Evolutionary conservation across 805 yeast species (phyloP), one percentile per base, ranked within the genome.

Genomic region (Sugiyamaella floridensis): DNA sequence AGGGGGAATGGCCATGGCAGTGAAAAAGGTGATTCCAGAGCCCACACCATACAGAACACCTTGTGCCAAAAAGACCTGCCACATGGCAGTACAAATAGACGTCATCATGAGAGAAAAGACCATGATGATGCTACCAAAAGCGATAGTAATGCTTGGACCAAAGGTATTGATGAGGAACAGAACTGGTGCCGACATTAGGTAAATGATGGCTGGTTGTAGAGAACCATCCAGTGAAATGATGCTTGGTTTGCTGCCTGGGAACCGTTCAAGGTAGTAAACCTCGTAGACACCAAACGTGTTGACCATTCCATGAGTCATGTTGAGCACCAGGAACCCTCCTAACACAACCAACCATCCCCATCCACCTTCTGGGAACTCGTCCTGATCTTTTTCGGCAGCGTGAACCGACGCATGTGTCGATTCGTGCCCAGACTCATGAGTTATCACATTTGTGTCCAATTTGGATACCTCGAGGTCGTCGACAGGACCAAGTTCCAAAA

Each of bases 211-310:
- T 1, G 78, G 75, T 37, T 79, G 79, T 6, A 82, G 56, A 5
- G 81, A 71, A 1, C 86, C 86, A 42, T 81, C 76, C 12, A 79
- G 66, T 1, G 83, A 76, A 47, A 75, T 71, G 42, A 76, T 77
- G 51, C 72, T 72, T 15, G 79, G 69, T 32, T 70, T 61, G 2
- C 77, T 77, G 12, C 72, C 71, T 0, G 74, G 71, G 52, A 77
- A 80, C 26, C 56, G 57, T 12, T 66, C 47, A 19, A 71, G 67
- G 58, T 81, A 82, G 61, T 75, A 78, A 40, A 75, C 69, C 50
- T 81, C 76, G 60, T 78, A 82, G 4, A 80, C 79, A 26, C 85
- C 86, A 64, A 70, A 82, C 2, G 79, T 71, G 42, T 81, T 78
- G 52, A 78, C 77, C 67, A 80, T 71, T 15, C 87, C 87, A 75